These are phyloP conservation scores for Aphanomyces invadans DNA, from an alignment of 352 stramenopile species.

Conservation along the genomic window DNA sequence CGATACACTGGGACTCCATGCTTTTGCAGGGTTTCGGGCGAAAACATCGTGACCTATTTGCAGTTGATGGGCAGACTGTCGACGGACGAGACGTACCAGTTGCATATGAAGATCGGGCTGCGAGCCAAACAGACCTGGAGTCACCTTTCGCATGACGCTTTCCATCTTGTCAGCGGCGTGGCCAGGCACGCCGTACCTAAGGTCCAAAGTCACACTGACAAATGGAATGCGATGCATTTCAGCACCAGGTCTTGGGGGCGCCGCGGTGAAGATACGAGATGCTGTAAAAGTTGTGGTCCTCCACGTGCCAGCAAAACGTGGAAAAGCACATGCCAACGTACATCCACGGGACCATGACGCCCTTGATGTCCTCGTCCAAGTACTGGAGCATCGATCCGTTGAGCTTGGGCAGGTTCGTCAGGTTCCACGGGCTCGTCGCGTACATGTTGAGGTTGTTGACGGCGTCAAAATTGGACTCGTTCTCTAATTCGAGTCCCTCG, in stretches of 20 bases:
- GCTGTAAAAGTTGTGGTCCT: conserved; percentile 99
- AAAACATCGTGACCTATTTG: conserved; percentile 61
- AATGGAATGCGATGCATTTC: not conserved
- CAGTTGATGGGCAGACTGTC: not conserved
- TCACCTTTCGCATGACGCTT: conserved; percentile 83
- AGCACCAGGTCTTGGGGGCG: conserved; percentile 97
- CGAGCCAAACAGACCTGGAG: conserved; percentile 91
- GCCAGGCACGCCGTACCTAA: conserved; percentile 79
- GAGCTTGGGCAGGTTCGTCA: conserved; percentile 97
- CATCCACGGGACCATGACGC: conserved; percentile 99
- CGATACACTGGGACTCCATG: conserved; percentile 92
- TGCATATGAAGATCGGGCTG: conserved; percentile 94
- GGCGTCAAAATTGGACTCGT: conserved; percentile 9
- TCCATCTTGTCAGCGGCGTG: conserved; percentile 88
- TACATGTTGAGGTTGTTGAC: conserved; percentile 56
- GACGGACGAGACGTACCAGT: conserved; percentile 34
- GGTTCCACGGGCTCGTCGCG: conserved; percentile 91
- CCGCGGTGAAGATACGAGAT: conserved; percentile 99
- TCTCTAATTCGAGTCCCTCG: conserved; percentile 15
- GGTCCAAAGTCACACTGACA: not conserved
- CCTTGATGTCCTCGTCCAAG: conserved; percentile 96
- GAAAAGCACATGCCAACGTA: conserved; percentile 99
- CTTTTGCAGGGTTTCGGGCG: conserved; percentile 52
- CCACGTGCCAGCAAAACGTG: conserved; percentile 99
- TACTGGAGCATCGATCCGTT: conserved; percentile 91